phyloP scores from a whole-genome alignment of 495 filamentous ascomycete genomes.

The Articulospora tetracladia region DNA sequence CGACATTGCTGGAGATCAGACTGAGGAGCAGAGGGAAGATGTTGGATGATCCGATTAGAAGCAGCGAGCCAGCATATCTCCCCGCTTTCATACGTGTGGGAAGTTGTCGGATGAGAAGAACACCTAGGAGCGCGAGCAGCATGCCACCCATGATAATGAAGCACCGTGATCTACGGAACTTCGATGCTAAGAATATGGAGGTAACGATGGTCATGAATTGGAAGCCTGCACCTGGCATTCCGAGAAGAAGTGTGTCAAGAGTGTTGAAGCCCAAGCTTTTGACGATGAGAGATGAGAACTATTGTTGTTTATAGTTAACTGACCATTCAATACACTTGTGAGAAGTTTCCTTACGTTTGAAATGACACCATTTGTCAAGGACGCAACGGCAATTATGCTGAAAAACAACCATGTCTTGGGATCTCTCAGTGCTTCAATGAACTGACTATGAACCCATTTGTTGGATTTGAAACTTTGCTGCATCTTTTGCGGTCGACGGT shows the following conservation, averaged over 20 bases:
- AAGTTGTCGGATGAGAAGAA: constrained; percentile 60
- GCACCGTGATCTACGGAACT: constrained; percentile 9
- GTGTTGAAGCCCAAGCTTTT: constrained; percentile 5
- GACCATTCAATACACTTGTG: too few species aligned
- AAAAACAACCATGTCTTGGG: constrained; percentile 57
- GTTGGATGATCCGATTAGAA: constrained; percentile 1
- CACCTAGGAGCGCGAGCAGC: constrained; percentile 42
- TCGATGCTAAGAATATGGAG: constrained; percentile 1
- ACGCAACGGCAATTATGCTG: constrained; percentile 41
- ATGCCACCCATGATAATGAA: constrained; percentile 7
- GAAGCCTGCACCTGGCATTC: constrained; percentile 12
- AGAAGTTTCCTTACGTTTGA: too few species aligned
- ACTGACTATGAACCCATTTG: constrained; percentile 30
- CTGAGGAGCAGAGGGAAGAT: constrained; percentile 3
- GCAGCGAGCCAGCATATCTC: background rate
- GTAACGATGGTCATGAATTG: constrained; percentile 3
- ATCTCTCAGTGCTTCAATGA: constrained; percentile 50
- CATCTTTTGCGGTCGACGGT: constrained; percentile 26
- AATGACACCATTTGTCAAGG: constrained; percentile 51
- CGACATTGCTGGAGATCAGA: constrained; percentile 54
- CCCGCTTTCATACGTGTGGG: constrained; percentile 40
- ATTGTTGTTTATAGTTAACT: too few species aligned
- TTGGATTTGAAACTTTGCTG: constrained; percentile 23
- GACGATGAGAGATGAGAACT: constrained; percentile 14
- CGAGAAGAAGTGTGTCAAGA: constrained; percentile 3